Percentiles rank a stretch among this genome's conserved stretches.
Evolutionary conservation across 2,329 filamentous ascomycete genomes (phyloP).

Genomic region (Chaetomium sp.): DNA sequence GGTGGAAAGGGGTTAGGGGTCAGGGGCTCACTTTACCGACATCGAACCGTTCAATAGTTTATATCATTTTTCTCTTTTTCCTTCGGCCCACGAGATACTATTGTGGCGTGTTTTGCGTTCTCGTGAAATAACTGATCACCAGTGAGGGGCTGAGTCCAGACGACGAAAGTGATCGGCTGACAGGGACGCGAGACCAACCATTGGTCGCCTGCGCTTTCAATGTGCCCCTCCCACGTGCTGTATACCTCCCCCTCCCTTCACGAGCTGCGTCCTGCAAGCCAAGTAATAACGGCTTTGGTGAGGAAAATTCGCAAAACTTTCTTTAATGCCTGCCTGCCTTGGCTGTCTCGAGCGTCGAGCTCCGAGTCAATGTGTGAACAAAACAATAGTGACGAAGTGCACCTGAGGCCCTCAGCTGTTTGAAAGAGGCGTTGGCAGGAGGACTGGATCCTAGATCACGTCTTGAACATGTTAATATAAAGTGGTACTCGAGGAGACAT

Average conservation of each 20-base stretch:
- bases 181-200: conserved; percentile 11
- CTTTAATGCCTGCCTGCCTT: not conserved
- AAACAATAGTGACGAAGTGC: too few relatives aligned
- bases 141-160: not conserved
- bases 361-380: not conserved
- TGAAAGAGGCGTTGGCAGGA: not conserved
- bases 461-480: not conserved
- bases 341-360: not conserved
- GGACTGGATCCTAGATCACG: not conserved
- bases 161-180: conserved; percentile 3
- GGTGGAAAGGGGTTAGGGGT: not conserved
- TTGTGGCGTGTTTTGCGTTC: not conserved
- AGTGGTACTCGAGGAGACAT: not conserved
- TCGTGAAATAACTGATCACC: not conserved
- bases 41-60: not conserved
- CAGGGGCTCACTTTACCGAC: not conserved
- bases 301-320: not conserved
- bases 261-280: not conserved
- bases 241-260: not conserved
- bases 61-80: not conserved
- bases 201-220: conserved; percentile 13
- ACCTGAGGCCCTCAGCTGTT: conserved; percentile 7
- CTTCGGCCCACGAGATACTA: not conserved
- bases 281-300: not conserved
- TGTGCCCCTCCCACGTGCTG: conserved; percentile 17